Percentiles rank a stretch among this genome's conserved stretches.
Conservation (phyloP, 2,329 filamentous ascomycete species). For the Neonectria faginata region DNA sequence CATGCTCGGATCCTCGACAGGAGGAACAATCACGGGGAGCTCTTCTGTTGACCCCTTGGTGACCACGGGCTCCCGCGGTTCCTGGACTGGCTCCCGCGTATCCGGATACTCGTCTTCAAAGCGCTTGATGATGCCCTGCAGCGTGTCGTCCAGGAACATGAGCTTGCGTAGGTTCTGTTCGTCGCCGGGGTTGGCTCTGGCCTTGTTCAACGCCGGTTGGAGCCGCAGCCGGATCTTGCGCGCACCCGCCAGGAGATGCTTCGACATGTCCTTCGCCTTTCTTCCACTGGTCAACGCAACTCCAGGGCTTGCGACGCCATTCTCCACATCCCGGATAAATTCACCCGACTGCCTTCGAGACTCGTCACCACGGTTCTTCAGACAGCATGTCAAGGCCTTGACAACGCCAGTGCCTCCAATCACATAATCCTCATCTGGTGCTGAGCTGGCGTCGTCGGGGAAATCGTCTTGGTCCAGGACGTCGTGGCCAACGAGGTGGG, state of each 20-base stretch:
- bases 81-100: slow-evolving; percentile 64
- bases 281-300: slow-evolving; percentile 56
- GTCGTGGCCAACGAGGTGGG: slow-evolving; percentile 85
- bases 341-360: slow-evolving; percentile 66
- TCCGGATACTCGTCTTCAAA: slow-evolving; percentile 98
- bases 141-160: slow-evolving; percentile 86
- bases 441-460: slow-evolving; percentile 73
- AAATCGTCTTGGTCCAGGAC: slow-evolving; percentile 59
- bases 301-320: slow-evolving; percentile 59
- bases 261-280: slow-evolving; percentile 92
- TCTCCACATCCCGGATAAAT: slow-evolving; percentile 64
- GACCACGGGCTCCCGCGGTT: slow-evolving; percentile 28
- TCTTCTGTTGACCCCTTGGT: slow-evolving; percentile 35
- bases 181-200: slow-evolving; percentile 74
- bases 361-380: slow-evolving; percentile 80
- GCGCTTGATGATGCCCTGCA: slow-evolving; percentile 90
- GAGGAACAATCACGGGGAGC: slow-evolving; percentile 39
- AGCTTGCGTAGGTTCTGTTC: slow-evolving; percentile 85
- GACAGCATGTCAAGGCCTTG: slow-evolving; percentile 90
- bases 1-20: slow-evolving; percentile 51
- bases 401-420: slow-evolving; percentile 96
- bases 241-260: slow-evolving; percentile 86
- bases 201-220: slow-evolving; percentile 84
- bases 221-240: slow-evolving; percentile 87
- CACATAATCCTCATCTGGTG: slow-evolving; percentile 93